These are phyloP conservation scores for Yamagishiella unicocca DNA, from an alignment of 139 green algal species.

Conservation along the genomic window DNA sequence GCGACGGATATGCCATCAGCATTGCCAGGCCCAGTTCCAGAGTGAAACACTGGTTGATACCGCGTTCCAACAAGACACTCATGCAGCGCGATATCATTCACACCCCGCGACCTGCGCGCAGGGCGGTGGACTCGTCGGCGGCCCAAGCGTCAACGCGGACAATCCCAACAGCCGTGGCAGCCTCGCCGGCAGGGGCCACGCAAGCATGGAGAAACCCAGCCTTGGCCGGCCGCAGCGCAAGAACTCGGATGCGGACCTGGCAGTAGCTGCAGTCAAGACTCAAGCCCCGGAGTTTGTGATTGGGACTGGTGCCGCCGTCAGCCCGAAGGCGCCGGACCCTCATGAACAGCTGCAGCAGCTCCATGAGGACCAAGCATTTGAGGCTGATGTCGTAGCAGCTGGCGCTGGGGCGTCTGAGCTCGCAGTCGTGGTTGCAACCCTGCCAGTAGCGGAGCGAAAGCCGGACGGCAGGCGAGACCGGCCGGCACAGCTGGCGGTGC, in stretches of 20 bases:
- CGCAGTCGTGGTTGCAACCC: background rate
- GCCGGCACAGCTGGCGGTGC: background rate
- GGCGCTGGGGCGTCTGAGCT: background rate
- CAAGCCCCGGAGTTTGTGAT: background rate
- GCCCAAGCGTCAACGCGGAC: background rate
- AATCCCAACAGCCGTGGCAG: background rate
- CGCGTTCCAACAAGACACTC: background rate
- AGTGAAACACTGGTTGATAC: background rate
- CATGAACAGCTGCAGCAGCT: background rate
- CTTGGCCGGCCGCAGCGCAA: background rate
- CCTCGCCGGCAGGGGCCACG: background rate
- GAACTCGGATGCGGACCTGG: background rate
- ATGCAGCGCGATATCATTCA: background rate
- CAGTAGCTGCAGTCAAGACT: background rate
- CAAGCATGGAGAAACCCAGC: conserved; percentile 9
- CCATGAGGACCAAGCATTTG: background rate
- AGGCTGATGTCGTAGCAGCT: background rate
- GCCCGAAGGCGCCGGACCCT: background rate
- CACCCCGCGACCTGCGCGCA: background rate
- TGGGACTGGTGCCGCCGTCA: background rate
- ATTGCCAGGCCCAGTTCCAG: too few relatives aligned
- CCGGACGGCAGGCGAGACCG: background rate
- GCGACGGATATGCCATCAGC: too few relatives aligned
- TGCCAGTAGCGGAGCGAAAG: background rate
- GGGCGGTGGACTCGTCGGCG: background rate